Evolutionary conservation across 2,329 filamentous ascomycete genomes (phyloP).

Genomic region (Sarocladiaceae sp.): DNA sequence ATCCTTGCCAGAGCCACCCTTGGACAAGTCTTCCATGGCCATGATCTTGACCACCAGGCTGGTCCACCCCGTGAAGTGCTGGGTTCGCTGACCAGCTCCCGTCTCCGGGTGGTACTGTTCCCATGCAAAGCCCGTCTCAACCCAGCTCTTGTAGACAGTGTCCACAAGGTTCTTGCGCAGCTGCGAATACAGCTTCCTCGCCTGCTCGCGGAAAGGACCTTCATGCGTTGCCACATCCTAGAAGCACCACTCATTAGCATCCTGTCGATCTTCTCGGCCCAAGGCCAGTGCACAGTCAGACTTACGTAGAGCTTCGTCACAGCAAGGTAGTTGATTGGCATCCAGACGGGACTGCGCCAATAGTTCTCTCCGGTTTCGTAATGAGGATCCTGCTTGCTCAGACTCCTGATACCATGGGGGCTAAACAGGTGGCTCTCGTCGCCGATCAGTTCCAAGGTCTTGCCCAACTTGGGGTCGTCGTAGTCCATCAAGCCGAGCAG

Average conservation of each 20-base stretch:
- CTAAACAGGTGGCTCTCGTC: slow-evolving; percentile 88
- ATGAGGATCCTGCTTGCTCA: slow-evolving; percentile 75
- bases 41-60: slow-evolving; percentile 96
- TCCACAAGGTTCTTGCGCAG: slow-evolving; percentile 81
- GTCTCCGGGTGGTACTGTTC: slow-evolving; percentile 97
- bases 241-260: background rate
- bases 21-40: slow-evolving; percentile 71
- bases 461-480: slow-evolving; percentile 67
- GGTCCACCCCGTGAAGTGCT: slow-evolving; percentile 99
- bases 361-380: slow-evolving; percentile 95
- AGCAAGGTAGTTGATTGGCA: slow-evolving; percentile 91
- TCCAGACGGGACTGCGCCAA: slow-evolving; percentile 92
- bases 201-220: slow-evolving; percentile 63
- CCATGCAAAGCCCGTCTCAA: slow-evolving; percentile 92
- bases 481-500: slow-evolving; percentile 71
- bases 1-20: slow-evolving; percentile 30
- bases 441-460: slow-evolving; percentile 68
- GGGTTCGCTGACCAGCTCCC: slow-evolving; percentile 85
- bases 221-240: slow-evolving; percentile 56
- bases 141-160: slow-evolving; percentile 83
- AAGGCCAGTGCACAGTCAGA: slow-evolving; percentile 15
- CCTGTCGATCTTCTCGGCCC: background rate
- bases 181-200: slow-evolving; percentile 65
- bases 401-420: slow-evolving; percentile 76
- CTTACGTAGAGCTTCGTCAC: slow-evolving; percentile 71